These are phyloP conservation scores for Tricladium varicosporioides DNA, from an alignment of 2,329 filamentous ascomycete species.

Conservation along the genomic window DNA sequence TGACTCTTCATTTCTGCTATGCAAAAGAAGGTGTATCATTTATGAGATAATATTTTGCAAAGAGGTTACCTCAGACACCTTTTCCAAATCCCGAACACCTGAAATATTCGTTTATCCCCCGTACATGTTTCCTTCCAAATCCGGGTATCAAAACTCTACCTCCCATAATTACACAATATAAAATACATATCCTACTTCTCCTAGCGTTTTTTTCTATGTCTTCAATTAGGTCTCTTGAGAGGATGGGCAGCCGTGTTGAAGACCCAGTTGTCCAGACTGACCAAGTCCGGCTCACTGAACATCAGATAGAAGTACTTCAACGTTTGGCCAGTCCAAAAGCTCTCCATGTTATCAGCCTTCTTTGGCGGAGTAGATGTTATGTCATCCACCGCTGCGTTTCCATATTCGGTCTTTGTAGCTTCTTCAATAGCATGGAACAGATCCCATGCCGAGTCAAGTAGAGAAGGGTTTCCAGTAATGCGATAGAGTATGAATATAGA, in stretches of 20 bases:
- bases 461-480: constrained; percentile 18
- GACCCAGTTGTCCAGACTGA: constrained; percentile 61
- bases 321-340: constrained; percentile 62
- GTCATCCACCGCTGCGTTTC: constrained; percentile 41
- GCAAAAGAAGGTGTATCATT: too few species aligned
- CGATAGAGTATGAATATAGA: constrained; percentile 60
- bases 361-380: constrained; percentile 29
- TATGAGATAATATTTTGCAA: too few species aligned
- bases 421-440: constrained; percentile 45
- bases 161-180: background rate
- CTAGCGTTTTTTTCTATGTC: too few species aligned
- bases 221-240: background rate
- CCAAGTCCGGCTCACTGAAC: constrained; percentile 42
- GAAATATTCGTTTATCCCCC: too few species aligned
- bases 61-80: too few species aligned
- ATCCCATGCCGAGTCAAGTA: constrained; percentile 43
- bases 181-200: too few species aligned
- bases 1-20: too few species aligned
- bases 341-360: constrained; percentile 52
- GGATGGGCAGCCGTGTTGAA: constrained; percentile 22
- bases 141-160: background rate
- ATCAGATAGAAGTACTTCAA: constrained; percentile 62
- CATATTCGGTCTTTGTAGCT: constrained; percentile 39
- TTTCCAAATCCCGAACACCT: too few species aligned
- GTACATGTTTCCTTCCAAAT: background rate